Evolutionary conservation across 257 asterid species (phyloP).

Genomic region (Oldenlandia corymbosa): DNA sequence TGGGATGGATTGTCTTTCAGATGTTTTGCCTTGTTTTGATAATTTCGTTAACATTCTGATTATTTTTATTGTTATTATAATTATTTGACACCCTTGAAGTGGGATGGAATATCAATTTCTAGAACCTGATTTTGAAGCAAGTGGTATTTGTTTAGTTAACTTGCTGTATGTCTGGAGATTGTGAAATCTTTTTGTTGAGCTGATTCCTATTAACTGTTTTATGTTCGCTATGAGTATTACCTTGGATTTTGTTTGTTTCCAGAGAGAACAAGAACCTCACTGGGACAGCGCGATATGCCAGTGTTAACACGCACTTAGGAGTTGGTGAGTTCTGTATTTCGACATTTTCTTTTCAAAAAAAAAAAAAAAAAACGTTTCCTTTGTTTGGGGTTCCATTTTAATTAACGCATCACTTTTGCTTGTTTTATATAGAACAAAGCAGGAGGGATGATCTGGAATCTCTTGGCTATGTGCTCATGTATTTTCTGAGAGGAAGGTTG

Average conservation of each 20-base stretch:
- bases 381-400: background rate
- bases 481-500: conserved; percentile 95
- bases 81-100: background rate
- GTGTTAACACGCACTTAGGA: conserved; percentile 90
- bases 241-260: conserved; percentile 12
- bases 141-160: no score
- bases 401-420: conserved; percentile 4
- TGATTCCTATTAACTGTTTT: background rate
- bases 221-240: conserved; percentile 3
- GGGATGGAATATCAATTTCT: background rate
- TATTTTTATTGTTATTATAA: background rate
- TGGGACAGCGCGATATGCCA: conserved; percentile 96
- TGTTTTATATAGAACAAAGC: conserved; percentile 72
- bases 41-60: background rate
- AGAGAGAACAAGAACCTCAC: conserved; percentile 98
- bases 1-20: background rate
- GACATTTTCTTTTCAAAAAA: no score
- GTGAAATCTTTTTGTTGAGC: background rate
- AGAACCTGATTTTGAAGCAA: background rate
- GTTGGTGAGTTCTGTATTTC: conserved; percentile 55
- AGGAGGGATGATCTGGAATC: conserved; percentile 97
- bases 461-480: conserved; percentile 96
- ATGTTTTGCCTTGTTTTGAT: background rate
- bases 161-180: background rate
- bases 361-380: conserved; percentile 3